Conservation (phyloP, 2,329 filamentous ascomycete genomes). For the Emmonsiellopsis sp. region DNA sequence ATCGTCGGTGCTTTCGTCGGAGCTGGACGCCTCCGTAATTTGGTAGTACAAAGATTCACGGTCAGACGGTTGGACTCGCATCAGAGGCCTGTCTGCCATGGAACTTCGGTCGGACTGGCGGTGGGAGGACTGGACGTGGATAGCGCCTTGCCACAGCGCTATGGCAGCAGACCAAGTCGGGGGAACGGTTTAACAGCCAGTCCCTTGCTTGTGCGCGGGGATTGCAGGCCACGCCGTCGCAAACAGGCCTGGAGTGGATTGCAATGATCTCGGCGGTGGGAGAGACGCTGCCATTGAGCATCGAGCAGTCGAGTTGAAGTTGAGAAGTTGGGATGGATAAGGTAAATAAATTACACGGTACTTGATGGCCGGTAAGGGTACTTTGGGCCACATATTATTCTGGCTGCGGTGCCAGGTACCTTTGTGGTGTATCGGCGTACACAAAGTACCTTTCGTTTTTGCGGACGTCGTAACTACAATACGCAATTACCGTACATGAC, state of each 20-base stretch:
- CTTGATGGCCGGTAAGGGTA: neutral
- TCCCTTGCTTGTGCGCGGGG: neutral
- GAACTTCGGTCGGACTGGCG: constrained; percentile 6
- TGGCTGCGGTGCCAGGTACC: neutral
- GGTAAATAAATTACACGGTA: neutral
- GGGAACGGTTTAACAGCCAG: constrained; percentile 3
- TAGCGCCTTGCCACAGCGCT: constrained; percentile 6
- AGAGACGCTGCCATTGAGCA: neutral
- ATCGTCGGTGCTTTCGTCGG: constrained; percentile 13
- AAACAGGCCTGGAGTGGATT: neutral
- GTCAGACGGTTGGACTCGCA: constrained; percentile 10
- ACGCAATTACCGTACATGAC: neutral
- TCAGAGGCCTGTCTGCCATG: constrained; percentile 11
- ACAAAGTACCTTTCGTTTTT: neutral
- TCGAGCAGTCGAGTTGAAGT: neutral
- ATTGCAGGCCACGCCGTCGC: neutral
- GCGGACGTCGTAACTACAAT: neutral
- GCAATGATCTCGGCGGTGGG: no score
- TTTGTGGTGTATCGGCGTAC: neutral
- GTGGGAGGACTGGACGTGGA: constrained; percentile 1
- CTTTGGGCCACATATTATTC: neutral
- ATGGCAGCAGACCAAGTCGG: neutral
- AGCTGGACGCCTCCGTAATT: constrained; percentile 4
- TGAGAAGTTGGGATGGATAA: neutral
- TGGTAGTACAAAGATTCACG: constrained; percentile 11